phyloP scores from a whole-genome alignment of 169 alveolate genomes.

The Plasmodium gallinaceum region DNA sequence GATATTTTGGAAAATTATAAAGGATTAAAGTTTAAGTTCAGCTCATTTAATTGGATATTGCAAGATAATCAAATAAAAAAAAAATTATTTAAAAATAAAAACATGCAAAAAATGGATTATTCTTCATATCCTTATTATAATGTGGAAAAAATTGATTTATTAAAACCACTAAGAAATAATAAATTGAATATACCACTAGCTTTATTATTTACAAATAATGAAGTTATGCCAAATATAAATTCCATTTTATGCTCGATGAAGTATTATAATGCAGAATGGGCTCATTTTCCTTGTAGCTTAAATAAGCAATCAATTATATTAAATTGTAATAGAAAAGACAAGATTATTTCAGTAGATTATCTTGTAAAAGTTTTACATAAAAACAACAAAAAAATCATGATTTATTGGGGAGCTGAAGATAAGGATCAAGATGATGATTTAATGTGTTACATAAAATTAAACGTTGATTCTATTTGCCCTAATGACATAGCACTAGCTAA shows the following conservation, averaged over 20 bases:
- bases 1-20: conserved; percentile 55
- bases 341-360: conserved; percentile 3
- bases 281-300: conserved; percentile 47
- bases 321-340: conserved; percentile 14
- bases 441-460: conserved; percentile 24
- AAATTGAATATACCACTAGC: conserved; percentile 67
- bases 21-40: conserved; percentile 38
- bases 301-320: conserved; percentile 20
- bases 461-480: conserved; percentile 67
- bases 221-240: conserved; percentile 36
- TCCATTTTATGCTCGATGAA: conserved; percentile 21
- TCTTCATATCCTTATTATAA: conserved; percentile 21
- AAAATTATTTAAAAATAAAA: conserved; percentile 9
- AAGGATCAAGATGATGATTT: conserved; percentile 50
- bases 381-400: conserved; percentile 66
- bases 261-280: conserved; percentile 74
- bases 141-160: conserved; percentile 11
- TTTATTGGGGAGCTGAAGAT: conserved; percentile 76
- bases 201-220: conserved; percentile 55
- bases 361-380: conserved; percentile 37
- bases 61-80: conserved; percentile 27
- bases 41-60: conserved; percentile 64
- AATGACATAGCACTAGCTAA: conserved; percentile 56
- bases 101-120: background rate
- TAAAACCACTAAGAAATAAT: conserved; percentile 43